Conservation (phyloP, 768 basidiomycete genomes). For the Pleurotus cornucopiae region DNA sequence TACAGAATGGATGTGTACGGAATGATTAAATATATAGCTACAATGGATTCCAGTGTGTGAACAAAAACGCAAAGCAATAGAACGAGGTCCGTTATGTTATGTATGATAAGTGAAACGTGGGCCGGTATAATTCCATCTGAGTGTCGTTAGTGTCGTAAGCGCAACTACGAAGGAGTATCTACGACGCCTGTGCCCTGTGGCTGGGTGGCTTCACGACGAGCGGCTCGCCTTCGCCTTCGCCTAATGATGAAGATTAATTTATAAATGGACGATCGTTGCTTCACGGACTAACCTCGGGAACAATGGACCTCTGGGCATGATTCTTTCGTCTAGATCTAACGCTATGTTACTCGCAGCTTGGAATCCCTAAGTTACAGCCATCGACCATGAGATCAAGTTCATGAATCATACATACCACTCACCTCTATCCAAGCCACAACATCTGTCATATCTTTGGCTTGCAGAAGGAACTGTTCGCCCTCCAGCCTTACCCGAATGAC, state of each 20-base stretch:
- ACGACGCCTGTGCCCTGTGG: background rate
- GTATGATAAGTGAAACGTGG: no score
- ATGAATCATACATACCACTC: slow-evolving; percentile 60
- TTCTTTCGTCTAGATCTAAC: slow-evolving; percentile 85
- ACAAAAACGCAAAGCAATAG: background rate
- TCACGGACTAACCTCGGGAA: slow-evolving; percentile 64
- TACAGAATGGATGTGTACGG: no score
- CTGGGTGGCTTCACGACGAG: background rate
- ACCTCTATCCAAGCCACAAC: slow-evolving; percentile 98
- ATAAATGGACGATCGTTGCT: no score
- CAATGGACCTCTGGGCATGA: slow-evolving; percentile 87
- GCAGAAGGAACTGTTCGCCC: slow-evolving; percentile 95
- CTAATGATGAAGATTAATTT: slow-evolving; percentile 7
- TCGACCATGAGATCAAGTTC: no score
- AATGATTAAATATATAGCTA: no score
- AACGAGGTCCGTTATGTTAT: background rate
- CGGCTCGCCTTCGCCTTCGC: slow-evolving; percentile 11
- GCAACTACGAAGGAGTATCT: no score
- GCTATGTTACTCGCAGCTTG: slow-evolving; percentile 92
- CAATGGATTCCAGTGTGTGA: background rate
- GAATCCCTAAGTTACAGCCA: slow-evolving; percentile 48
- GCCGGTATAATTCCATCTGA: no score
- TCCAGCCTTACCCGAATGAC: slow-evolving; percentile 90
- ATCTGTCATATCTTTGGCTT: slow-evolving; percentile 75
- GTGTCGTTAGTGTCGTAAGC: no score